Percentiles rank a stretch among this genome's conserved stretches.
phyloP scores from a whole-genome alignment of 2,329 filamentous ascomycete genomes.

The Alternaria longipes region DNA sequence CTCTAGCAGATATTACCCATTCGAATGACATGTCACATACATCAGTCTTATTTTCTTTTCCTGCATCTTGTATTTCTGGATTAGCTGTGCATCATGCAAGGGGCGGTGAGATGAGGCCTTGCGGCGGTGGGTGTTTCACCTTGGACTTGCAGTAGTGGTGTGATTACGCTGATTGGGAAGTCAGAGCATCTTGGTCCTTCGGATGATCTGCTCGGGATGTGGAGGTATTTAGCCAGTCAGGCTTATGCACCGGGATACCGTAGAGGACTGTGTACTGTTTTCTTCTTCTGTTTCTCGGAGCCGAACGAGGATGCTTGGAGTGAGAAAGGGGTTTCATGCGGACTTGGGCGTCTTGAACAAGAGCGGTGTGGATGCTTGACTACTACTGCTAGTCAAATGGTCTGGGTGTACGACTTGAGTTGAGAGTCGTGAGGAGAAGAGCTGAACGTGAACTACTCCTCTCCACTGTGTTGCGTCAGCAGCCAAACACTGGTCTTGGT shows the following conservation, averaged over 20 bases:
- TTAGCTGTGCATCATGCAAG: background rate
- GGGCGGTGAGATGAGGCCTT: background rate
- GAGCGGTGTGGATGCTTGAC: background rate
- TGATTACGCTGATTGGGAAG: background rate
- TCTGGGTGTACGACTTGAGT: background rate
- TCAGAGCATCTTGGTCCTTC: background rate
- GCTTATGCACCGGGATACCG: background rate
- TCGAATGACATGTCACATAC: background rate
- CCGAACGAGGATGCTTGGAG: background rate
- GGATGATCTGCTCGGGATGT: background rate
- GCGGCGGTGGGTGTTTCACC: background rate
- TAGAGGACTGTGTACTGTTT: background rate
- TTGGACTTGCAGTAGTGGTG: conserved; percentile 1
- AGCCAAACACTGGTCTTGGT: background rate
- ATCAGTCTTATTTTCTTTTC: conserved; percentile 1
- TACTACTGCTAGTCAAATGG: background rate
- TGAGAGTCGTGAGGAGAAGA: background rate
- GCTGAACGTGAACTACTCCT: background rate
- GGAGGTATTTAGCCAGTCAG: background rate
- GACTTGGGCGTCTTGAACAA: background rate
- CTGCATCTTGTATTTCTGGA: background rate
- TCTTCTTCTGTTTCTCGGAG: background rate
- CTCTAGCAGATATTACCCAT: background rate
- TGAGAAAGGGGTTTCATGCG: background rate
- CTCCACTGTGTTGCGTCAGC: too few species aligned